Base-by-base conservation (phyloP, 495 filamentous ascomycete genomes). In the Glarea lozoyensis region DNA sequence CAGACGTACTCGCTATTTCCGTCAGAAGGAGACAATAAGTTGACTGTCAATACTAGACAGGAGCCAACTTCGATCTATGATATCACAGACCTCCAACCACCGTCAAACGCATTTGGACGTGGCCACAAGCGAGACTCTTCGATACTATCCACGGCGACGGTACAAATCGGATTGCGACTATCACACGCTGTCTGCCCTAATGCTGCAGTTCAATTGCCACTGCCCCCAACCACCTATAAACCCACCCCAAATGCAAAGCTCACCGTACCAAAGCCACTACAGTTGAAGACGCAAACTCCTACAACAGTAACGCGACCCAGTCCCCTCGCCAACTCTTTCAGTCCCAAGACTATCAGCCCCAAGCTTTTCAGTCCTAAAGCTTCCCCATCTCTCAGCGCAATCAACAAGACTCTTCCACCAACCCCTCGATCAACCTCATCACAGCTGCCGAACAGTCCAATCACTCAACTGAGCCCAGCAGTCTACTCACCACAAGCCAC, bases 161-260 rank as follows among this genome's bases (percentile, higher is more conserved):
- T 66, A 4, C 63, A 64, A 40, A 66, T 66, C 33, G 63, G 63
- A 9, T 37, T 64, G 19, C 54, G 63, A 29, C 46, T 66, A 42
- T 60, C 57, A 5, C 48, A 60, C 35, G 57, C 57, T 13, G n/a
- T n/a, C n/a, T n/a, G n/a, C n/a, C 48, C 48, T 19, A 10, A 45
- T 10, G 29, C 45, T 38, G 37, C 52, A 17, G 16, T 18, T 39
- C 40, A 47, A 21, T 15, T 33, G 7, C 21, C 46, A 6, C 19
- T 44, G 4, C 37, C 39, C 31, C 31, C 49, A 4, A 53, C 49
- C 18, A 50, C 40, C 2, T 55, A 51, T 32, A 47, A 44, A 24
- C 10, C 43, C 13, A 22, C 16, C 20, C 1, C 30, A 19, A 13
- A 25, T 10, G 20, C 23, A 4, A n/a, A 11, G 10, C 13, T 37